Base-by-base conservation (phyloP, 1,284 basidiomycete genomes). In the Leccinum idahoense region DNA sequence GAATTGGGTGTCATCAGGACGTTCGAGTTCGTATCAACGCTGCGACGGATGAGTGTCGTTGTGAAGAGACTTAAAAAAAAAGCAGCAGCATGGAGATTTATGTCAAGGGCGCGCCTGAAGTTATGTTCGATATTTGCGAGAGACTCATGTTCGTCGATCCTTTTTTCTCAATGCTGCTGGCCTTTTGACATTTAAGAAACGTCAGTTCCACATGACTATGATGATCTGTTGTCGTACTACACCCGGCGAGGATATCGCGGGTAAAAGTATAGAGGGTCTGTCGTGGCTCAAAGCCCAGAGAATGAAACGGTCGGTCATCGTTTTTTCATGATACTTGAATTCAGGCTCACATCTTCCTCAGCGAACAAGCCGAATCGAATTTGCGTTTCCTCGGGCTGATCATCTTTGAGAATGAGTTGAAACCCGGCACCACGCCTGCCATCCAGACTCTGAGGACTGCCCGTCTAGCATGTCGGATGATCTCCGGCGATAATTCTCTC, bases 341-440 rank as follows among this genome's bases (percentile, higher is more conserved):
- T 14, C 12, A 2, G 23, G 44, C 51, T 66, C 29, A 72, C 37
- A 15, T 46, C 3, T n/a, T 44, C 41, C 26, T 63, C 69, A 95
- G 93, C 46, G 96, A 98, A 73, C 93, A 96, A 77, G 96, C 95
- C n/a, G 97, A 99, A 74, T 92, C 89, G 11, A 87, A 87, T 49
- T 81, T 99, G 10, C 89, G 88, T 58, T 99, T 99, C 80, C 84
- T 99, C 12, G 97, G 97, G 6, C 81, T 99, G 55, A 91, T 99
- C 72, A 96, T 99, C 62, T 99, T 99, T 72, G 97, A 99, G 77
- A 99, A 99, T 81, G 95, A 98, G 78, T 82, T 99, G 66, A 99
- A 99, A 75, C 87, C 92, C 5, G 95, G 92, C 8, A 98, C 97
- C 0, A 82, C 93, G 0, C 92, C 94, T 18, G 94, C 93, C 20